Evolutionary conservation across 805 yeast species (phyloP).

Genomic region (Yarrowia sp.): DNA sequence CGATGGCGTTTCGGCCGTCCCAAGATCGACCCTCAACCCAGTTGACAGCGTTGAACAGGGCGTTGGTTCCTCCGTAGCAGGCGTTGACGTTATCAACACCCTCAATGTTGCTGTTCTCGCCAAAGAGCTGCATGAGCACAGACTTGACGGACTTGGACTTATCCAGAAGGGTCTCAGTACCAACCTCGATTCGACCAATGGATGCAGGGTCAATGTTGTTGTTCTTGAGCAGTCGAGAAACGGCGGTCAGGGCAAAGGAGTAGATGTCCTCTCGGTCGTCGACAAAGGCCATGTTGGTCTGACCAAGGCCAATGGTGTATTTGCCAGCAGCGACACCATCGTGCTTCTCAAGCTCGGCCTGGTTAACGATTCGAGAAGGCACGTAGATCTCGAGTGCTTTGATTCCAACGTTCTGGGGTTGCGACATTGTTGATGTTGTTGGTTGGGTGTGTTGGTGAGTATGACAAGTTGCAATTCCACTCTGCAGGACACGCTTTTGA

Average conservation of each 20-base stretch:
- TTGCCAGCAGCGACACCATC: constrained; percentile 91
- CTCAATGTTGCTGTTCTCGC: constrained; percentile 84
- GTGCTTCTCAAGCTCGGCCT: constrained; percentile 76
- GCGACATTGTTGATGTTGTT: constrained; percentile 28
- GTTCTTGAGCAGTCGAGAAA: constrained; percentile 70
- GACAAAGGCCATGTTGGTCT: constrained; percentile 96
- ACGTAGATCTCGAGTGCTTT: constrained; percentile 92
- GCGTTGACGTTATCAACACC: constrained; percentile 96
- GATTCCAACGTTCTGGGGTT: constrained; percentile 87
- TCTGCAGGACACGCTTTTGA: constrained; percentile 14
- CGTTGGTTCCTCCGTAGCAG: constrained; percentile 97
- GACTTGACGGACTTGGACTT: constrained; percentile 96
- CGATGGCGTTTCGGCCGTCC: constrained; percentile 98
- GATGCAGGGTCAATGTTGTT: constrained; percentile 74
- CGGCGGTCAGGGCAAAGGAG: constrained; percentile 88
- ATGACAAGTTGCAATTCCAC: background rate
- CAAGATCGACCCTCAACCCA: constrained; percentile 95
- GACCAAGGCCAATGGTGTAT: constrained; percentile 98
- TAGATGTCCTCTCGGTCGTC: constrained; percentile 97
- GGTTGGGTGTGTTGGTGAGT: background rate
- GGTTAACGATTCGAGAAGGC: constrained; percentile 82
- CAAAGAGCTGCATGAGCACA: constrained; percentile 89
- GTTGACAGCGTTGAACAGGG: constrained; percentile 87
- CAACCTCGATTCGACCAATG: constrained; percentile 95
- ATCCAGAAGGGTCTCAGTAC: constrained; percentile 95